phyloP scores from a whole-genome alignment of 139 green algal species.

The Closterium sp. region DNA sequence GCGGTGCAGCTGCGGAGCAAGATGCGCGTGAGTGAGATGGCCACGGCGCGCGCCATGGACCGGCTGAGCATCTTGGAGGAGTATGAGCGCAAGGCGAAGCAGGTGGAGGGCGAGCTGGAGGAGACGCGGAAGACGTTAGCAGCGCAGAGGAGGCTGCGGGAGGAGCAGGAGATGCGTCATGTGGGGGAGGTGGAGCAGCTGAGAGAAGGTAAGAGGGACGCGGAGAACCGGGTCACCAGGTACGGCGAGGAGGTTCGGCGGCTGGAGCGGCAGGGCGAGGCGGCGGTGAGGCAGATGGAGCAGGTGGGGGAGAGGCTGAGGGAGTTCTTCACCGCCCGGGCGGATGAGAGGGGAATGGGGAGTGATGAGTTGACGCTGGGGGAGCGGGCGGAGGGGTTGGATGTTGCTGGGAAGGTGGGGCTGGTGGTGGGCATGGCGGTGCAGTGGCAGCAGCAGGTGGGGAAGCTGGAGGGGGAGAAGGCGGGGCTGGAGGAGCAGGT shows the following conservation, averaged over 20 bases:
- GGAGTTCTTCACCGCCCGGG: background rate
- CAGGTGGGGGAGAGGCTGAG: conserved; percentile 8
- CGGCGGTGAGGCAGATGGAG: background rate
- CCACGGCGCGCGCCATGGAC: conserved; percentile 1
- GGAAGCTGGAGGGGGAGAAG: background rate
- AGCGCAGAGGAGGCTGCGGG: background rate
- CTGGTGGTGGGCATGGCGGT: background rate
- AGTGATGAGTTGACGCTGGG: background rate
- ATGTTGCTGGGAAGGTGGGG: background rate
- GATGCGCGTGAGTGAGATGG: conserved; percentile 33
- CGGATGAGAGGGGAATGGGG: background rate
- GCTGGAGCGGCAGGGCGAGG: conserved; percentile 15
- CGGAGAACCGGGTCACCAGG: background rate
- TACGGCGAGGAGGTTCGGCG: conserved; percentile 4
- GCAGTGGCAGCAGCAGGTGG: background rate
- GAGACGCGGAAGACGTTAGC: background rate
- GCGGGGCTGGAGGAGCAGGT: background rate
- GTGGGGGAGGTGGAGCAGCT: conserved; percentile 6
- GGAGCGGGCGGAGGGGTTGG: background rate
- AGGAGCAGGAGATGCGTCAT: conserved; percentile 6
- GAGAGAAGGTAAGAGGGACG: background rate
- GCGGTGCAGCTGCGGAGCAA: conserved; percentile 18
- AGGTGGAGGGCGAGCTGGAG: conserved; percentile 18
- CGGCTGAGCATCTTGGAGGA: conserved; percentile 31
- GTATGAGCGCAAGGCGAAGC: conserved; percentile 9